Conservation (phyloP, 2,329 filamentous ascomycete species). For the Apiospora phragmitis region DNA sequence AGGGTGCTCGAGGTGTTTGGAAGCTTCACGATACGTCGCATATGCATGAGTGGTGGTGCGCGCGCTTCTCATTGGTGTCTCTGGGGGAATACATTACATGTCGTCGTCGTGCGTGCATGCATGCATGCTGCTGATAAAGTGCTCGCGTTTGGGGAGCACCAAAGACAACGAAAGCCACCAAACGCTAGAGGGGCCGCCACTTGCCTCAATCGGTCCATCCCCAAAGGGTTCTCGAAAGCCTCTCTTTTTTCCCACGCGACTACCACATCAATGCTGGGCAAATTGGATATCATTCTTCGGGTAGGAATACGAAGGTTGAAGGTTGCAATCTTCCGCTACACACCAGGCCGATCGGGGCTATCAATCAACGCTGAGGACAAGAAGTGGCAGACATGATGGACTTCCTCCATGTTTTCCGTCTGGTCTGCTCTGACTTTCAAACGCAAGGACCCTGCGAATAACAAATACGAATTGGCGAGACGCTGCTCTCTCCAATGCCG, state of each 20-base stretch:
- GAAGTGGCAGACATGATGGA: background rate
- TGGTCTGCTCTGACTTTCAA: background rate
- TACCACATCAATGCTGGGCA: background rate
- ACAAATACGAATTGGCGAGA: background rate
- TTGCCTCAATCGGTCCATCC: background rate
- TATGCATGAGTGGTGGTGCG: background rate
- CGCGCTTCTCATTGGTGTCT: background rate
- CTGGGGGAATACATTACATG: background rate
- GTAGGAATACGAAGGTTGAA: background rate
- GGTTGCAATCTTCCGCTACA: background rate
- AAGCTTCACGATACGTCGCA: background rate
- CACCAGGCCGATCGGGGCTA: background rate
- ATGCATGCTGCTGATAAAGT: background rate
- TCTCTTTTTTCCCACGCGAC: background rate
- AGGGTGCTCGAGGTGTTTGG: background rate
- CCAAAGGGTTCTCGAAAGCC: background rate
- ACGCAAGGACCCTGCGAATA: background rate
- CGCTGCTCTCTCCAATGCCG: background rate
- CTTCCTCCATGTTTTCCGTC: background rate
- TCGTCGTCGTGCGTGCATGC: background rate
- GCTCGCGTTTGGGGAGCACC: slow-evolving; percentile 2
- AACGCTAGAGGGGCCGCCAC: background rate
- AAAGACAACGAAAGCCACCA: background rate
- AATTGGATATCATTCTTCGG: background rate
- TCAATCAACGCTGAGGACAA: background rate